Conservation (phyloP, 495 filamentous ascomycete genomes). For the Sordaria brevicollis region DNA sequence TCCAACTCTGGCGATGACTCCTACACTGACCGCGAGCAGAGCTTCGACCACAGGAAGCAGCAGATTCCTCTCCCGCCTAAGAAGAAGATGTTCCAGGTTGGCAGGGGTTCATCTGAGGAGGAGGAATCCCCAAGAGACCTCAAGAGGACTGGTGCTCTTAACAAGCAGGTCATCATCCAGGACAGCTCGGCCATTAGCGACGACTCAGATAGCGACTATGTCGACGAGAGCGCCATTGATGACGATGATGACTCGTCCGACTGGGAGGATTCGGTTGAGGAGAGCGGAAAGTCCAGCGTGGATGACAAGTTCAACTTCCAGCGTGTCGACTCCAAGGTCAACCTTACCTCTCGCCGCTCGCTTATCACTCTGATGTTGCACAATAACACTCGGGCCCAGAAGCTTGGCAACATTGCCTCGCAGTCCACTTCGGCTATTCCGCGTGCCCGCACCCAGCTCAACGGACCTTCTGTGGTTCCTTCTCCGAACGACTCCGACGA, state of each 20-base stretch:
- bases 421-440: constrained; percentile 72
- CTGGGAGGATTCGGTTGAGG: constrained; percentile 89
- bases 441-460: constrained; percentile 61
- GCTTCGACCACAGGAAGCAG: constrained; percentile 37
- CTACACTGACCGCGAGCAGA: constrained; percentile 31
- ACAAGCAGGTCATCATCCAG: constrained; percentile 59
- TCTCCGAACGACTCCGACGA: constrained; percentile 64
- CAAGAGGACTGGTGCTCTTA: constrained; percentile 81
- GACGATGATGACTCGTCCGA: constrained; percentile 81
- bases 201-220: constrained; percentile 59
- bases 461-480: constrained; percentile 58
- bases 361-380: constrained; percentile 85
- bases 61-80: constrained; percentile 38
- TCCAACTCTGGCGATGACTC: constrained; percentile 36
- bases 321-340: constrained; percentile 78
- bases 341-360: constrained; percentile 77
- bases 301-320: constrained; percentile 75
- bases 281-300: constrained; percentile 69
- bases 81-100: constrained; percentile 71
- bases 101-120: constrained; percentile 66
- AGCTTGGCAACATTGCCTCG: constrained; percentile 55
- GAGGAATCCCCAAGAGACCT: constrained; percentile 62
- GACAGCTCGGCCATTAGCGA: constrained; percentile 54
- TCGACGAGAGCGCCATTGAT: constrained; percentile 76
- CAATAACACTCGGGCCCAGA: constrained; percentile 50